Evolutionary conservation across 306 rosid species (phyloP).

Genomic region (Glycine soja): DNA sequence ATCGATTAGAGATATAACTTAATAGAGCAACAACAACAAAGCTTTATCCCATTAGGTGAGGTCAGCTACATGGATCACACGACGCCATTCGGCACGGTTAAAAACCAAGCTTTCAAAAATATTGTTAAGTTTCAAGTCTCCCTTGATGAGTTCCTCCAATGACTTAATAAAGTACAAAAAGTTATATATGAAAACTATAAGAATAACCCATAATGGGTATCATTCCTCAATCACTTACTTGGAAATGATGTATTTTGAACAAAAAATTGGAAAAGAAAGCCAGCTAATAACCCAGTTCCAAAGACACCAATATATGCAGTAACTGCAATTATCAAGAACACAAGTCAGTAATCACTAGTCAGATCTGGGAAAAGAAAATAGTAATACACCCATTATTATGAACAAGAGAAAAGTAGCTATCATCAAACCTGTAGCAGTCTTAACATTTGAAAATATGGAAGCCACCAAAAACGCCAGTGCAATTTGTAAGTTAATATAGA

Average conservation of each 20-base stretch:
- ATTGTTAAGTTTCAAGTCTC: no score
- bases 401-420: slow-evolving; percentile 35
- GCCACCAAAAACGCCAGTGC: slow-evolving; percentile 73
- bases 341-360: slow-evolving; percentile 36
- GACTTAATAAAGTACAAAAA: neutral
- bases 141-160: no score
- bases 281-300: slow-evolving; percentile 82
- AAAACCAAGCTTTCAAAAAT: no score
- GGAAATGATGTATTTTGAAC: slow-evolving; percentile 66
- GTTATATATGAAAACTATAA: slow-evolving; percentile 25
- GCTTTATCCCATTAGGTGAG: no score
- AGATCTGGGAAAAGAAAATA: slow-evolving; percentile 33
- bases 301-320: slow-evolving; percentile 72
- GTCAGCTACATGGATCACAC: no score
- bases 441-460: slow-evolving; percentile 69
- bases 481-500: slow-evolving; percentile 86
- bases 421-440: slow-evolving; percentile 84
- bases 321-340: slow-evolving; percentile 59
- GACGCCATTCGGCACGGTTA: no score
- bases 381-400: slow-evolving; percentile 6
- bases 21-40: no score
- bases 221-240: slow-evolving; percentile 63
- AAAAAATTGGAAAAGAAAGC: slow-evolving; percentile 67
- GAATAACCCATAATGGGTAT: slow-evolving; percentile 7
- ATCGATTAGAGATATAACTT: no score